Evolutionary conservation across 441 rosid genomes (phyloP).

Genomic region (Pelargonium citronellum): DNA sequence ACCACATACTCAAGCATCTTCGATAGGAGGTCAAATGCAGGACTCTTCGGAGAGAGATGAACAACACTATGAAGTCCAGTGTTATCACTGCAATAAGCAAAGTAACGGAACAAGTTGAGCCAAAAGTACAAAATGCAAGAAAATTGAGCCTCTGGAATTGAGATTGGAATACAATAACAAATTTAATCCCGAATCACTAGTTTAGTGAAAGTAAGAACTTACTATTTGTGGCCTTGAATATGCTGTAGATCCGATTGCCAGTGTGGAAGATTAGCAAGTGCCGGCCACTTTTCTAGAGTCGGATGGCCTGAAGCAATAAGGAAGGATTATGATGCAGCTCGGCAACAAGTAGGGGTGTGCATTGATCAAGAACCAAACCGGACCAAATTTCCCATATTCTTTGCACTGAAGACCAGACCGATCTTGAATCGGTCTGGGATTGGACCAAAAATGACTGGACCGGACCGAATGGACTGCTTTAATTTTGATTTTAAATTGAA

Average conservation of each 20-base stretch:
- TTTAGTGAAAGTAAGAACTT: conserved; percentile 6
- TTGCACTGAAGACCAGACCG: no score
- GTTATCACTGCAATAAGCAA: conserved; percentile 31
- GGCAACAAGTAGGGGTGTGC: background rate
- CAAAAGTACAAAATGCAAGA: background rate
- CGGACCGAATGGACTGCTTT: no score
- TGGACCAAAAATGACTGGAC: no score
- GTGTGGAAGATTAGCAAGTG: conserved; percentile 69
- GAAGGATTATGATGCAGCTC: conserved; percentile 2
- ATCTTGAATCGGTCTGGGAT: no score
- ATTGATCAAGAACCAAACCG: no score
- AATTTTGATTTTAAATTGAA: no score
- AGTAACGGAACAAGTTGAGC: background rate
- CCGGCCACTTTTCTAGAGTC: conserved; percentile 94
- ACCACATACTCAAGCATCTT: conserved; percentile 68
- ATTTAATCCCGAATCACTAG: background rate
- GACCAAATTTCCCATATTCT: no score
- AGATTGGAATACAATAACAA: background rate
- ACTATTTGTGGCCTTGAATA: conserved; percentile 74
- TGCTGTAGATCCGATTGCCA: conserved; percentile 68
- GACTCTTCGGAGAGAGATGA: conserved; percentile 51
- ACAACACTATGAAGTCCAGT: conserved; percentile 62
- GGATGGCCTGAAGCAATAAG: conserved; percentile 52
- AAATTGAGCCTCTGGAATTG: background rate
- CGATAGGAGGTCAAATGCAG: conserved; percentile 75